Conservation (phyloP, 805 yeast genomes). For the Saturnispora sekii region DNA sequence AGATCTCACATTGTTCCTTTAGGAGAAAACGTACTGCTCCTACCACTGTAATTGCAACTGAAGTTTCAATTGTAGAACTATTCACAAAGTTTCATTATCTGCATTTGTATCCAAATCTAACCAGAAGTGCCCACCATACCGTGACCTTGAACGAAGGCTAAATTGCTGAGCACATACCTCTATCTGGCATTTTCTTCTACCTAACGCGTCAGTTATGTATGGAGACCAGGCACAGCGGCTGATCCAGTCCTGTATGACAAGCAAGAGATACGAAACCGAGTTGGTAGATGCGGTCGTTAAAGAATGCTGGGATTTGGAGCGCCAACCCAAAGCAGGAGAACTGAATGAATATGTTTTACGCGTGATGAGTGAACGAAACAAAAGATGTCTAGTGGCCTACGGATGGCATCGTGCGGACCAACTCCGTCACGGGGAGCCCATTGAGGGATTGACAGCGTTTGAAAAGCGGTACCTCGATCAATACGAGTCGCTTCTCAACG, state of each 20-base stretch:
- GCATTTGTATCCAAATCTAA: no score
- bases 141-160: no score
- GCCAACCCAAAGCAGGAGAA: neutral
- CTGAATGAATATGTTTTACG: conserved; percentile 2
- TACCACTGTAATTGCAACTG: no score
- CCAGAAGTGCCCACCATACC: no score
- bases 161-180: no score
- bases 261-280: conserved; percentile 3
- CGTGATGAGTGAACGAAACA: conserved; percentile 35
- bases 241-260: neutral
- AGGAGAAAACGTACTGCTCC: no score
- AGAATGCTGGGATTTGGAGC: conserved; percentile 4
- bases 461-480: conserved; percentile 72
- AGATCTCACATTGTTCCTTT: no score
- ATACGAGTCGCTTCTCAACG: conserved; percentile 62
- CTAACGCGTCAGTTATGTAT: neutral
- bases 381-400: conserved; percentile 81
- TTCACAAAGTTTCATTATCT: no score
- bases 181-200: no score
- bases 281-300: conserved; percentile 2
- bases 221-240: conserved; percentile 3
- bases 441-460: conserved; percentile 54
- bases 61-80: no score
- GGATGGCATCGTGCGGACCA: conserved; percentile 64
- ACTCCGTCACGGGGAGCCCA: conserved; percentile 34